phyloP scores from a whole-genome alignment of 2,329 filamentous ascomycete species.

The Aspergillus persii region DNA sequence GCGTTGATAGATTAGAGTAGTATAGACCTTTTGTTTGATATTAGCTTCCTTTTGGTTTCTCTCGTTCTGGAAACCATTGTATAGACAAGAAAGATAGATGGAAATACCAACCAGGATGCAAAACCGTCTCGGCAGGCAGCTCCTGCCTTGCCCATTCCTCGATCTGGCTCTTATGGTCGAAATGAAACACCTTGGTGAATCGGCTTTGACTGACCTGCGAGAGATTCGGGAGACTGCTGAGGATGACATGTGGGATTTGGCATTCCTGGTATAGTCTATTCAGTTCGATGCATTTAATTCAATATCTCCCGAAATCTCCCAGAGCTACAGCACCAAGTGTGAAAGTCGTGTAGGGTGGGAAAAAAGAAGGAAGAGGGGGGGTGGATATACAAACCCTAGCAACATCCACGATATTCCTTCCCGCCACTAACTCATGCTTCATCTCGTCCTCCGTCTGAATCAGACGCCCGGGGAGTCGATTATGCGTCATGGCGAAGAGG shows the following conservation, averaged over 20 bases:
- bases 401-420: conserved; percentile 17
- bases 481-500: conserved; percentile 19
- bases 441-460: conserved; percentile 17
- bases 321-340: too few species aligned
- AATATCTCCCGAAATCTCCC: too few species aligned
- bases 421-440: conserved; percentile 18
- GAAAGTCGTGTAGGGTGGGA: too few species aligned
- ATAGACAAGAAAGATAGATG: too few species aligned
- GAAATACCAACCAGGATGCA: conserved; percentile 14
- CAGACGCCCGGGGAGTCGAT: conserved; percentile 4
- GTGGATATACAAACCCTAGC: neutral
- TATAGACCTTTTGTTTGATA: conserved; percentile 10
- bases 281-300: too few species aligned
- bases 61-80: too few species aligned
- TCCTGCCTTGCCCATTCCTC: conserved; percentile 13
- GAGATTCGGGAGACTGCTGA: conserved; percentile 21
- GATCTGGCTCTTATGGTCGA: conserved; percentile 16
- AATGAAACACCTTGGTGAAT: conserved; percentile 13
- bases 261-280: neutral
- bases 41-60: neutral
- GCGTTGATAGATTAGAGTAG: conserved; percentile 16
- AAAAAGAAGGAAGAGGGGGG: too few species aligned
- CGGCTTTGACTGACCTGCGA: conserved; percentile 7
- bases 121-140: conserved; percentile 11
- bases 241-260: conserved; percentile 13